Conservation (phyloP, 1,284 basidiomycete genomes). For the Cryptococcus maquisensis region DNA sequence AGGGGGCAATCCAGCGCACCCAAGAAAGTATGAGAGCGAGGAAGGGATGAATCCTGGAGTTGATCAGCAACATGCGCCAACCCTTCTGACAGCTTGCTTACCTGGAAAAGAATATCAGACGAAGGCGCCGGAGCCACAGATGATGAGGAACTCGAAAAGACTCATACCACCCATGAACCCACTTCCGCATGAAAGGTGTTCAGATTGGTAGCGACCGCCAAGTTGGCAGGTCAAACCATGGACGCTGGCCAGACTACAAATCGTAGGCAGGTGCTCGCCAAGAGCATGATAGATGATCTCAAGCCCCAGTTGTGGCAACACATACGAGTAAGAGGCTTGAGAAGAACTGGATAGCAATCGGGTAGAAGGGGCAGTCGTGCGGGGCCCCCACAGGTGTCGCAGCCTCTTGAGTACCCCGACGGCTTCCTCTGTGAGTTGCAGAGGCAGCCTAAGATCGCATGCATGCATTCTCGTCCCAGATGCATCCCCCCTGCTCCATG, state of each 20-base stretch:
- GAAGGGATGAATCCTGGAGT: conserved; percentile 76
- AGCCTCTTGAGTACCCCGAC: too few species aligned
- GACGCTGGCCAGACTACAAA: conserved; percentile 79
- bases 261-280: conserved; percentile 62
- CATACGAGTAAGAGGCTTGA: too few species aligned
- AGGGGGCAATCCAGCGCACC: conserved; percentile 87
- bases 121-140: conserved; percentile 62
- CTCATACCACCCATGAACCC: conserved; percentile 65
- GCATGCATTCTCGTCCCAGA: too few species aligned
- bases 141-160: conserved; percentile 72
- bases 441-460: too few species aligned
- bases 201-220: conserved; percentile 83
- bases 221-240: conserved; percentile 96
- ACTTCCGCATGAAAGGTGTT: conserved; percentile 94
- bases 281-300: conserved; percentile 67
- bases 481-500: too few species aligned
- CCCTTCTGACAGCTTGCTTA: conserved; percentile 41
- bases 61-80: background rate
- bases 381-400: too few species aligned
- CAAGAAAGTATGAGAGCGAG: conserved; percentile 83
- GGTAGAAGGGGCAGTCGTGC: too few species aligned
- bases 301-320: conserved; percentile 57
- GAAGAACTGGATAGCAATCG: too few species aligned
- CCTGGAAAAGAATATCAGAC: conserved; percentile 86
- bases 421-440: too few species aligned